These are phyloP conservation scores for Davidsoniella virescens DNA, from an alignment of 2,329 filamentous ascomycete species.

Conservation along the genomic window DNA sequence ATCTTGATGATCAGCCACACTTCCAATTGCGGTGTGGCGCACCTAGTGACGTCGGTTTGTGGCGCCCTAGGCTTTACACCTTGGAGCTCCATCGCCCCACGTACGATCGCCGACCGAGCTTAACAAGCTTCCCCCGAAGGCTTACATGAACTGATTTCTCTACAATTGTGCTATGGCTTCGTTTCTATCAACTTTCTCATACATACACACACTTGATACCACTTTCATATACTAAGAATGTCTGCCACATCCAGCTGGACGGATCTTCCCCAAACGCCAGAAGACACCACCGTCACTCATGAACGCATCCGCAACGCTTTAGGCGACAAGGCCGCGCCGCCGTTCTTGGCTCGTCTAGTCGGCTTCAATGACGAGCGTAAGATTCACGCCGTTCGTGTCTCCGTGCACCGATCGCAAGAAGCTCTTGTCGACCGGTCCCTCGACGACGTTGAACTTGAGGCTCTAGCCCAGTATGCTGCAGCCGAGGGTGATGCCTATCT, in stretches of 20 bases:
- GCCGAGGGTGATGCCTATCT: slow-evolving; percentile 13
- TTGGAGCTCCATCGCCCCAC: no score
- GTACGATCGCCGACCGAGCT: no score
- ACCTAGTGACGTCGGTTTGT: no score
- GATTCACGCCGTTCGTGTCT: slow-evolving; percentile 16
- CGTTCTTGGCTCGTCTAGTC: slow-evolving; percentile 8
- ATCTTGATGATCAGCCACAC: no score
- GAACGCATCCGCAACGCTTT: slow-evolving; percentile 7
- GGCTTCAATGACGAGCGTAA: slow-evolving; percentile 9
- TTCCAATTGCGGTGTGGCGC: no score
- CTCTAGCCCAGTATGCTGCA: slow-evolving; percentile 20
- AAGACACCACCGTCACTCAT: slow-evolving; percentile 3
- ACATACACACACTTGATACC: background rate
- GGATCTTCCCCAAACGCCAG: slow-evolving; percentile 7
- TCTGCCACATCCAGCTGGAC: slow-evolving; percentile 8
- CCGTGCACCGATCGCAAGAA: slow-evolving; percentile 9
- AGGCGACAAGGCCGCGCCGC: slow-evolving; percentile 5
- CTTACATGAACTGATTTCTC: no score
- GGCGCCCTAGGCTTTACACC: no score
- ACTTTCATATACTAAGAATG: background rate
- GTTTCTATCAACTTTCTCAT: background rate
- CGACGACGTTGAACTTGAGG: slow-evolving; percentile 23
- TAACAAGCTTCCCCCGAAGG: background rate
- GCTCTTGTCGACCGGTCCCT: slow-evolving; percentile 19
- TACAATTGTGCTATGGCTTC: background rate